These are phyloP conservation scores for Pecoramyces ruminantium DNA, from an alignment of 192 early-diverging fungal genomes.

Conservation along the genomic window DNA sequence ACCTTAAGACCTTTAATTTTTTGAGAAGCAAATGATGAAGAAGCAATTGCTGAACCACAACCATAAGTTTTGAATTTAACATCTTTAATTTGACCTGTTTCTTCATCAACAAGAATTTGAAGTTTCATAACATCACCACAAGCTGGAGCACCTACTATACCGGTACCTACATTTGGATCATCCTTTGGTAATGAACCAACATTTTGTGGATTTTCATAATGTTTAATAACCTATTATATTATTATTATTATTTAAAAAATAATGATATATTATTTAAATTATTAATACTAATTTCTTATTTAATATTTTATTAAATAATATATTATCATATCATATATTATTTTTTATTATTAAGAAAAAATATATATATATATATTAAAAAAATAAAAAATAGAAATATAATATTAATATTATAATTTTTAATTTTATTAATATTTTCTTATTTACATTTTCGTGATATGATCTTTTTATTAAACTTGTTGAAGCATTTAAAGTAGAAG, in stretches of 20 bases:
- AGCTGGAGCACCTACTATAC: conserved; percentile 62
- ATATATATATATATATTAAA: no score
- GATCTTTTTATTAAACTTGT: neutral
- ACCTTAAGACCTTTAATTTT: conserved; percentile 87
- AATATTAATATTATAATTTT: no score
- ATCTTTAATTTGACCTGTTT: conserved; percentile 72
- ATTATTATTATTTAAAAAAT: no score
- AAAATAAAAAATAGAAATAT: no score
- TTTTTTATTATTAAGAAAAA: no score
- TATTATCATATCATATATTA: no score
- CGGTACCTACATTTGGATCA: conserved; percentile 82
- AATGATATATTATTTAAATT: no score
- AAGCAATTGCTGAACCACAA: conserved; percentile 92
- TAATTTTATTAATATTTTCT: no score
- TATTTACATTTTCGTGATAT: neutral
- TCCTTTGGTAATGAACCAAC: conserved; percentile 81
- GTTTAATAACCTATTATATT: conserved; percentile 96
- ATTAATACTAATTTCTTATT: no score
- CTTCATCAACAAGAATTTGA: conserved; percentile 92
- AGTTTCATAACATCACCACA: conserved; percentile 87
- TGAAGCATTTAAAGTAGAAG: neutral
- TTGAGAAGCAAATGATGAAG: conserved; percentile 79
- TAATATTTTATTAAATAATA: no score
- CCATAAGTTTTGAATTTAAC: conserved; percentile 99
- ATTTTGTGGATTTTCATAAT: conserved; percentile 92